Evolutionary conservation across 805 yeast species (phyloP).

Genomic region (Teunomyces panamensis): DNA sequence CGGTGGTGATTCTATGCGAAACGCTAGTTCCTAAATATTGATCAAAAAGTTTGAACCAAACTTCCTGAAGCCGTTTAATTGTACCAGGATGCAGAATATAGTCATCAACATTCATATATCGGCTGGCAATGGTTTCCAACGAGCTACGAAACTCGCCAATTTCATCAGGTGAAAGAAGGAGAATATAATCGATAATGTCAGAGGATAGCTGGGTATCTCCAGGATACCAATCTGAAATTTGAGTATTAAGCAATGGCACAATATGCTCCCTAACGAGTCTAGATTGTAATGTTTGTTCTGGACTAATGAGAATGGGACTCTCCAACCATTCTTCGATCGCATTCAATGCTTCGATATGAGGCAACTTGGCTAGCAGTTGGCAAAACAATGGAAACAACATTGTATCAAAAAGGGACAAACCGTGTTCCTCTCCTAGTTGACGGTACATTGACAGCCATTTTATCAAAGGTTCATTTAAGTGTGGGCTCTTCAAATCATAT

Average conservation of each 20-base stretch:
- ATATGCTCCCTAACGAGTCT: constrained; percentile 16
- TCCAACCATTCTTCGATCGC: constrained; percentile 14
- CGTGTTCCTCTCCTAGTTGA: constrained; percentile 3
- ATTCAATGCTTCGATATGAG: constrained; percentile 8
- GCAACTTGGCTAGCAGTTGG: neutral
- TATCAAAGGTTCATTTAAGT: constrained; percentile 7
- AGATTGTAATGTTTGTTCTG: constrained; percentile 9
- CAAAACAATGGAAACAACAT: constrained; percentile 11
- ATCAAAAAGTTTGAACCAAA: constrained; percentile 15
- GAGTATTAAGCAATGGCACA: constrained; percentile 14
- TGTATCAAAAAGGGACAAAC: constrained; percentile 18
- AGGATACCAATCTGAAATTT: constrained; percentile 17
- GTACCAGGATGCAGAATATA: neutral
- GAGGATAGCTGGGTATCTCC: constrained; percentile 10
- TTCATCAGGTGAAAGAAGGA: constrained; percentile 11
- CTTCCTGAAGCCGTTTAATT: constrained; percentile 2
- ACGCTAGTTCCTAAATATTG: constrained; percentile 9
- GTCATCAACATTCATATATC: constrained; percentile 11
- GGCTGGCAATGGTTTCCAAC: constrained; percentile 6
- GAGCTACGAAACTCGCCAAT: constrained; percentile 6
- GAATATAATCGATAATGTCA: constrained; percentile 19
- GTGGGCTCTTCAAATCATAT: constrained; percentile 6
- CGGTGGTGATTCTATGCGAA: neutral
- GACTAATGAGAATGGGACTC: constrained; percentile 13
- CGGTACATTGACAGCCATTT: constrained; percentile 15